Conservation (phyloP, 257 asterid species). For the Euphrasia confusa region DNA sequence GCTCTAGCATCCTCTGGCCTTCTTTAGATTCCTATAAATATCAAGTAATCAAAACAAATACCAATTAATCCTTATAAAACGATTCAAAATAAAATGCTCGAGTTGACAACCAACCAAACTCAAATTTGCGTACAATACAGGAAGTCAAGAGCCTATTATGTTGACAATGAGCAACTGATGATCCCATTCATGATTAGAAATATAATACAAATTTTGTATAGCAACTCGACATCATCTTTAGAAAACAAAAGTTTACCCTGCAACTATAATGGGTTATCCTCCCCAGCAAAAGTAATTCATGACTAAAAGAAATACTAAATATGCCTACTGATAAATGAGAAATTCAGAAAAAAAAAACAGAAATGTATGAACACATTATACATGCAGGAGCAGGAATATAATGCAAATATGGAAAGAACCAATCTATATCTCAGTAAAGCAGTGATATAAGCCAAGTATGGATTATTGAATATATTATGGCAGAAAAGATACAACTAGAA, state of each 20-base stretch:
- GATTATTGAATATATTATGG: not conserved
- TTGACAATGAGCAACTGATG: conserved; percentile 9
- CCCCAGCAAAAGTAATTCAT: conserved; percentile 11
- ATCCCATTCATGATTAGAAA: not conserved
- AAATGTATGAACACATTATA: conserved; percentile 8
- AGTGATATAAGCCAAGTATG: conserved; percentile 17
- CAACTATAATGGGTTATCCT: conserved; percentile 5
- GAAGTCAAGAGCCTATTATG: not conserved
- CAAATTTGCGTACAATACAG: conserved; percentile 7
- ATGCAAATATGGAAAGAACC: conserved; percentile 17
- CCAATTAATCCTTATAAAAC: conserved; percentile 9
- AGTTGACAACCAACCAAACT: conserved; percentile 11
- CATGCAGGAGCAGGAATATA: conserved; percentile 17
- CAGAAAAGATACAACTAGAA: conserved; percentile 5
- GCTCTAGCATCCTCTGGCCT: conserved; percentile 77
- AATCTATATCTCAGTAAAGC: conserved; percentile 16
- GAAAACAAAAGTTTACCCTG: not conserved
- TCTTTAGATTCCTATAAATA: conserved; percentile 59
- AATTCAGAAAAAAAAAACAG: conserved; percentile 7
- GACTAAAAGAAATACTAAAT: conserved; percentile 8
- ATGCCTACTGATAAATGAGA: conserved; percentile 2
- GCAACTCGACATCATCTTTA: conserved; percentile 12
- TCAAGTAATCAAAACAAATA: conserved; percentile 18
- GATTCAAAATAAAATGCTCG: conserved; percentile 19
- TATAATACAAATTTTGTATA: conserved; percentile 3